These are phyloP conservation scores for Pseudogymnoascus sp. DNA, from an alignment of 2,329 filamentous ascomycete genomes.

Conservation along the genomic window DNA sequence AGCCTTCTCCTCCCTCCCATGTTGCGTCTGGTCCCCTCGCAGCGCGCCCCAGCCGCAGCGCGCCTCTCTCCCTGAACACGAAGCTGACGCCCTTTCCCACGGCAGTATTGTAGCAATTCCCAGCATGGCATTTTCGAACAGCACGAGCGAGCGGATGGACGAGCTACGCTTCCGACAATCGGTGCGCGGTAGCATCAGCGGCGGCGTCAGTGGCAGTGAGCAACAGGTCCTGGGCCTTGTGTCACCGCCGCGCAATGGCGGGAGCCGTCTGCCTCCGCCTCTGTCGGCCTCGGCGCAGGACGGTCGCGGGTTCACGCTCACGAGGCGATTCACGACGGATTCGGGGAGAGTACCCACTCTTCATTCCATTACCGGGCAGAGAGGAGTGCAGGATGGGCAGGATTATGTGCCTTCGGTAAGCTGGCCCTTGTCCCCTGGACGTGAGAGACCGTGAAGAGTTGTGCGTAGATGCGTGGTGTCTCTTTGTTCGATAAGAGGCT, in stretches of 20 bases:
- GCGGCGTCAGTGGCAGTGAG: constrained; percentile 39
- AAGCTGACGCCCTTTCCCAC: constrained; percentile 16
- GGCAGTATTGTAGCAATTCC: constrained; percentile 23
- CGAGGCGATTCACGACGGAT: constrained; percentile 91
- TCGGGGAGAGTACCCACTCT: constrained; percentile 73
- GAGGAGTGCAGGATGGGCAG: constrained; percentile 22
- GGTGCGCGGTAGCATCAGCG: background rate
- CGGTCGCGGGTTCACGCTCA: constrained; percentile 61
- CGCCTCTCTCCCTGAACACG: background rate
- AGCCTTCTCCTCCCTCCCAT: background rate
- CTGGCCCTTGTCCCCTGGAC: background rate
- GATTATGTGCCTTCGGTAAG: constrained; percentile 29
- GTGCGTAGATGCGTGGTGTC: background rate
- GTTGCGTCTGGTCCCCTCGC: background rate
- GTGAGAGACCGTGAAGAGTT: background rate
- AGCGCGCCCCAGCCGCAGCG: constrained; percentile 17
- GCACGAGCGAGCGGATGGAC: constrained; percentile 61
- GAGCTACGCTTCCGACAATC: constrained; percentile 61
- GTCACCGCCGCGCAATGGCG: constrained; percentile 61
- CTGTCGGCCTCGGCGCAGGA: constrained; percentile 48
- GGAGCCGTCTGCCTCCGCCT: constrained; percentile 52
- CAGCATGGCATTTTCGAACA: constrained; percentile 57
- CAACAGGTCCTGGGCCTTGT: constrained; percentile 67
- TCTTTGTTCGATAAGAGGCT: background rate
- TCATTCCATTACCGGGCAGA: constrained; percentile 33